Base-by-base conservation (phyloP, 495 filamentous ascomycete species). In the Penicillium pulvis region DNA sequence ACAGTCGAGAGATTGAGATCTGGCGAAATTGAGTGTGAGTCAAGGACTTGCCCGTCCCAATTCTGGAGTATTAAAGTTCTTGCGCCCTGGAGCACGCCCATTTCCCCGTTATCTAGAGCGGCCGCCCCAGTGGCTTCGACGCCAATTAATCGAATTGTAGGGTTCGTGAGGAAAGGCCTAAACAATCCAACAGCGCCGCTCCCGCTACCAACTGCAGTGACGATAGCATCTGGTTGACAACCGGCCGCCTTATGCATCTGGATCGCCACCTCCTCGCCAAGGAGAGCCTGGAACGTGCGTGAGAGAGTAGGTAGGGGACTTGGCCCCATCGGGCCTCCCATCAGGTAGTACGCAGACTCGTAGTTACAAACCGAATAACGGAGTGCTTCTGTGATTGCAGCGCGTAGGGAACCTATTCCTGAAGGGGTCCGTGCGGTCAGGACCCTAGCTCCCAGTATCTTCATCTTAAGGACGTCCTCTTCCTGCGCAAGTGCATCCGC, bases 371-470 rank as follows among this genome's bases (percentile, higher is more conserved):
- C 63, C 6, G 67, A 67, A 68, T 72, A 69, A 23, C 67, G 63
- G 42, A 72, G 58, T 20, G 71, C 71, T 55, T 71, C 69, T 28
- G 68, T 74, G 57, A 70, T 68, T 47, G 71, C 71, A 24, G 71
- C 65, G 10, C 69, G 69, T 45, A 72, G 65, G 9, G 62, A 60
- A n/a, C 63, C 64, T 57, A 70, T 63, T 26, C 69, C 69, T 14
- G 65, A 70, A 6, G 67, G 57, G 17, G 64, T 60, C 33, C 60
- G 59, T 42, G 67, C 65, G 17, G 67, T 67, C 47, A 71, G 45
- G 6, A 72, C 60, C 57, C 63, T 68, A 16, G 69, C 71, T 10
- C 69, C 71, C 30, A 72, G 69, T 48, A 59, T 54, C 56, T 67
- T 62, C 65, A 74, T 72, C 31, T 71, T 52, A 30, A 64, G 58